Evolutionary conservation across 169 alveolate genomes (phyloP), one percentile per base, ranked within the genome.

Genomic region (Plasmodium vinckei): DNA sequence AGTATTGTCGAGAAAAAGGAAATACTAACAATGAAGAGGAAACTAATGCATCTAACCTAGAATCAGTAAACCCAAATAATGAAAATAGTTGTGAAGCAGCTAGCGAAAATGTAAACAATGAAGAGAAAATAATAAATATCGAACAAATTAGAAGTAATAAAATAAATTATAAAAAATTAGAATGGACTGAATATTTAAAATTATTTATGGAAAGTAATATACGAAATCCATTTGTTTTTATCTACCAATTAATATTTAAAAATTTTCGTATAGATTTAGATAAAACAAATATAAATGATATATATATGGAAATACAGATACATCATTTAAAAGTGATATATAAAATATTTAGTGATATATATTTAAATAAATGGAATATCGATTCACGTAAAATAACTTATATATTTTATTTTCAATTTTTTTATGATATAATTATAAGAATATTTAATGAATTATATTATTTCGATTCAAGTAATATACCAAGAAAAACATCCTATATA

Each of bases 381-480:
- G 71, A 65, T 60, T 67, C 90, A 0, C 53, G 90, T 13, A 65
- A 56, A 57, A 82, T 82, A 2, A 13, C 23, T 51, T 12, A 69
- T 60, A 23, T 82, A 13, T 82, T 65, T 54, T 68, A 53, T 68
- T 68, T 82, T 54, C 82, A 69, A 67, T 68, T 61, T 15, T 82
- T 82, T 56, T 82, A 82, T 56, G 86, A 82, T 9, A n/a, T 82
- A 6, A 4, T 82, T 4, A 70, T 82, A n/a, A 39, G 90, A 23
- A 9, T 82, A 19, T 82, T 82, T 39, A 82, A 82, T 15, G 90
- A 82, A n/a, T 56, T 82, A 47, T 82, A 56, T 61, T 69, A 82
- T 70, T 68, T 82, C 10, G 90, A 82, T 42, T 47, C 57, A 6
- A 68, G 73, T 27, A 82, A 82, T n/a, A 68, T 82, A 19, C 90